Conservation (phyloP, 306 rosid species). For the Chamaecrista fasciculata region DNA sequence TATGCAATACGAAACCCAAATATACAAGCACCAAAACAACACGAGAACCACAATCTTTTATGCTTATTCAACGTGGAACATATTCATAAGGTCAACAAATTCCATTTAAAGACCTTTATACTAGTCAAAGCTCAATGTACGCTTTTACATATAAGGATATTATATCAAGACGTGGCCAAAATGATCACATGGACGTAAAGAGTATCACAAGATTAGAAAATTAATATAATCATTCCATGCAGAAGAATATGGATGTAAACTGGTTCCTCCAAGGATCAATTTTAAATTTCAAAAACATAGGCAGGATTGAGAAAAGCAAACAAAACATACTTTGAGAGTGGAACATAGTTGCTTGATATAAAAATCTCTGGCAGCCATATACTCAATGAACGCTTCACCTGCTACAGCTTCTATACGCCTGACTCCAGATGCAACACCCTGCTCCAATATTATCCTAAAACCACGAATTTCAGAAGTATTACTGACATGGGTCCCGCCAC, state of each 20-base stretch:
- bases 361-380: conserved; percentile 74
- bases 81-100: background rate
- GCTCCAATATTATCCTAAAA: conserved; percentile 88
- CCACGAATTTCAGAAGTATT: conserved; percentile 94
- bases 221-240: background rate
- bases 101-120: background rate
- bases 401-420: conserved; percentile 97
- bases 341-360: conserved; percentile 78
- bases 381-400: conserved; percentile 89
- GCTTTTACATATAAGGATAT: background rate
- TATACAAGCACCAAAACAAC: conserved; percentile 7
- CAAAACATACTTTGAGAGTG: conserved; percentile 71
- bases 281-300: conserved; percentile 6
- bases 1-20: conserved; percentile 25
- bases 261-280: background rate
- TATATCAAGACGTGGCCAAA: conserved; percentile 4
- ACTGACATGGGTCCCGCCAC: conserved; percentile 92
- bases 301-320: conserved; percentile 6
- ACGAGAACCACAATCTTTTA: background rate
- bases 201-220: background rate
- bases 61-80: conserved; percentile 5
- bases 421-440: conserved; percentile 92
- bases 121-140: background rate
- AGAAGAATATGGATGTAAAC: conserved; percentile 21
- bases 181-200: conserved; percentile 9